These are phyloP conservation scores for Fusarium nurragi DNA, from an alignment of 2,329 filamentous ascomycete species.

Conservation along the genomic window DNA sequence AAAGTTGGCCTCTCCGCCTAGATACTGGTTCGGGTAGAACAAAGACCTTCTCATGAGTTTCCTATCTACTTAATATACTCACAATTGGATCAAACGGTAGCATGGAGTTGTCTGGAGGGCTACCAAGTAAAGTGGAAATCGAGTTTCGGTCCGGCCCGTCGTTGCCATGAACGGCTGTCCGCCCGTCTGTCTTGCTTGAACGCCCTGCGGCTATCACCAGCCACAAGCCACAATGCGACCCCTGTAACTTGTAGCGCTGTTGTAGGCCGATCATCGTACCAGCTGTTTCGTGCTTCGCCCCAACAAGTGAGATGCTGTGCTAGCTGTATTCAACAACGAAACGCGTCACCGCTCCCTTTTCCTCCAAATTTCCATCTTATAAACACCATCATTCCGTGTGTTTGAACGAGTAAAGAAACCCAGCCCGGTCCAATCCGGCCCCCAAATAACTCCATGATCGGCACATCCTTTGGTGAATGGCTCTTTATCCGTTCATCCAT, in stretches of 20 bases:
- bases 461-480: conserved; percentile 51
- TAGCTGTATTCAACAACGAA: conserved; percentile 35
- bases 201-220: not conserved
- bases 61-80: too few species aligned
- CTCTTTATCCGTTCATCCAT: conserved; percentile 58
- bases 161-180: not conserved
- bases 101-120: not conserved
- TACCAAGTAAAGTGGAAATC: not conserved
- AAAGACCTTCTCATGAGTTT: too few species aligned
- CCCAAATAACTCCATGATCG: conserved; percentile 47
- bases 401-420: not conserved
- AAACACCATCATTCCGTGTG: not conserved
- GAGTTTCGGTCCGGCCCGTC: not conserved
- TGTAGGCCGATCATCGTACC: conserved; percentile 2
- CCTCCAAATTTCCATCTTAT: not conserved
- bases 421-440: conserved; percentile 3
- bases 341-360: conserved; percentile 8
- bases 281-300: conserved; percentile 3
- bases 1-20: too few species aligned
- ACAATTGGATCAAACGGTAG: not conserved
- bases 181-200: not conserved
- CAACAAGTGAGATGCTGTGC: conserved; percentile 22
- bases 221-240: conserved; percentile 24
- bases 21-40: too few species aligned
- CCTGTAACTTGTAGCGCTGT: conserved; percentile 21